Percentiles rank a stretch among this genome's conserved stretches.
phyloP scores from a whole-genome alignment of 2,329 filamentous ascomycete species.

The Cercospora zeae-maydis region DNA sequence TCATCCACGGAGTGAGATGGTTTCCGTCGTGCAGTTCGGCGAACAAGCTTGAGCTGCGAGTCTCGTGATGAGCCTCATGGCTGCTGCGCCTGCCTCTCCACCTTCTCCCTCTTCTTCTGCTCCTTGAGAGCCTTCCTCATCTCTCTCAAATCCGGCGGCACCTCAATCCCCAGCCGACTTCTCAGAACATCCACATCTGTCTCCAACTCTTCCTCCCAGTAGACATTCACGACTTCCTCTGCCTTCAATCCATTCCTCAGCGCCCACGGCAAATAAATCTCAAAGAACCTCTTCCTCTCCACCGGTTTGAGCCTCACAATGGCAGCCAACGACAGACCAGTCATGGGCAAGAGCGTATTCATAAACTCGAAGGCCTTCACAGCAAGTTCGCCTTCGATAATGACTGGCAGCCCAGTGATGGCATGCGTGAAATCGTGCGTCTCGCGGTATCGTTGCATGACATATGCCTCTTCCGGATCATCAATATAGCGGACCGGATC shows the following conservation, averaged over 20 bases:
- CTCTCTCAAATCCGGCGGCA: slow-evolving; percentile 77
- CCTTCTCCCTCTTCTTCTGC: slow-evolving; percentile 64
- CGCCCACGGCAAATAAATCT: slow-evolving; percentile 85
- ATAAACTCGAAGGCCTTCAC: slow-evolving; percentile 97
- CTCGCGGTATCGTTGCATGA: slow-evolving; percentile 96
- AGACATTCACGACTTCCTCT: slow-evolving; percentile 87
- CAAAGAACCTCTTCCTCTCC: slow-evolving; percentile 65
- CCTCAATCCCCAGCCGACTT: slow-evolving; percentile 73
- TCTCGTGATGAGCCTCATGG: background rate
- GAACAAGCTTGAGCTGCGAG: no score
- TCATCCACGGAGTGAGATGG: background rate
- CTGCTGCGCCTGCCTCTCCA: slow-evolving; percentile 32
- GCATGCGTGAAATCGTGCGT: slow-evolving; percentile 98
- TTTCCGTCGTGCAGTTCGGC: background rate
- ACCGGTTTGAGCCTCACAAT: slow-evolving; percentile 60
- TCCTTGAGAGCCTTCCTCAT: slow-evolving; percentile 69
- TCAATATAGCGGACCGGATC: slow-evolving; percentile 83
- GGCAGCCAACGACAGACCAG: slow-evolving; percentile 77
- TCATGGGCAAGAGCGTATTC: slow-evolving; percentile 94
- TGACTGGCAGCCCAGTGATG: slow-evolving; percentile 81
- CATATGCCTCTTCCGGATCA: slow-evolving; percentile 92
- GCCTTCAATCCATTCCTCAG: slow-evolving; percentile 72
- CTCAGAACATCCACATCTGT: slow-evolving; percentile 76
- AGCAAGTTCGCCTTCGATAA: slow-evolving; percentile 95
- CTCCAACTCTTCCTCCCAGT: slow-evolving; percentile 93